Evolutionary conservation across 345 rosid species (phyloP), one percentile per base, ranked within the genome.

Genomic region (Nephelium lappaceum): DNA sequence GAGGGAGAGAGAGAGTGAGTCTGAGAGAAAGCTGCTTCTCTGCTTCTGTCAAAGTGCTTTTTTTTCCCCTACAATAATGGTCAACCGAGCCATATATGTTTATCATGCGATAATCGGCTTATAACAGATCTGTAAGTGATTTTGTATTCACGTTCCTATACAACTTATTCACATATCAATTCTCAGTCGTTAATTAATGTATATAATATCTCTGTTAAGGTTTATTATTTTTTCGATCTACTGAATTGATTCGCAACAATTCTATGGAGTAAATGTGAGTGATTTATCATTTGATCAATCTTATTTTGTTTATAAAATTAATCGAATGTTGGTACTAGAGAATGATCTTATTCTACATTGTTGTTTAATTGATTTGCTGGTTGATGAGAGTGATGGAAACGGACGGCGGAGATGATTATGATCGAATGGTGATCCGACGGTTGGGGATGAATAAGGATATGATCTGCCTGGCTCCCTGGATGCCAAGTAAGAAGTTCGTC

Each of bases 401-500:
- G 24, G 23, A 74, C 68, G 78, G 23, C 25, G 31, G 11, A 24
- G 11, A 64, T 42, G 39, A 27, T 31, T 1, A 31, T 6, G 45
- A 38, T 1, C n/a, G 25, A 25, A 63, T 14, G 58, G 47, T 18
- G 58, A 43, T 24, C 19, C 12, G 45, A 60, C 7, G 62, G 63
- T 49, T 9, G 42, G 16, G 1, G 19, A 57, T 15, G 64, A 60
- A 60, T 60, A 27, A 23, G 23, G 27, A 60, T n/a, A 60, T 6
- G 65, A 60, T 74, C 80, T 73, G 81, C 84, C 84, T 77, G 81
- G 84, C 84, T 81, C 84, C 84, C 84, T 81, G 78, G 75, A 81
- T 81, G 84, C 84, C 81, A 81, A 81, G 45, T 77, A 73, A 73
- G 81, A 68, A 77, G 60, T 14, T 67, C 51, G 78, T 73, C 81